Evolutionary conservation across 2,329 filamentous ascomycete genomes (phyloP).

Genomic region (Fusarium brachygibbosum): DNA sequence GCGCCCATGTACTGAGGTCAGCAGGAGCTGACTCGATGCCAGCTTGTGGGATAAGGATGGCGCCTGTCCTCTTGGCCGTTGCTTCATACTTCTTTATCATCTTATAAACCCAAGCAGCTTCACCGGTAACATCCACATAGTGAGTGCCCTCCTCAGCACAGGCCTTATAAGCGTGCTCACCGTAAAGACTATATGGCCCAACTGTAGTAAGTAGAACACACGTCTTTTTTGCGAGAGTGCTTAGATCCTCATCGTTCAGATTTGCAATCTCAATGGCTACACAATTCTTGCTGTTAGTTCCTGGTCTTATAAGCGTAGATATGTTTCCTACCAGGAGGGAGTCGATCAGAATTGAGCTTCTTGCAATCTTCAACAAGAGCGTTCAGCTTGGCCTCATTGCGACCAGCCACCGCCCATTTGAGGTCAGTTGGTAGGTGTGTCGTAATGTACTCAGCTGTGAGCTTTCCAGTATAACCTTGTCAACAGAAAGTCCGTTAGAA

Average conservation of each 20-base stretch:
- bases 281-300: background rate
- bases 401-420: slow-evolving; percentile 90
- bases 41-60: slow-evolving; percentile 71
- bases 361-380: slow-evolving; percentile 76
- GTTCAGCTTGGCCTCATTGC: slow-evolving; percentile 81
- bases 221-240: slow-evolving; percentile 67
- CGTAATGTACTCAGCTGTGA: slow-evolving; percentile 81
- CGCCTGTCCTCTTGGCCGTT: slow-evolving; percentile 66
- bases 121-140: slow-evolving; percentile 74
- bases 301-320: background rate
- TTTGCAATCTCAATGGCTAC: slow-evolving; percentile 66
- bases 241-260: slow-evolving; percentile 62
- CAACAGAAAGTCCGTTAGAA: background rate
- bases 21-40: slow-evolving; percentile 73
- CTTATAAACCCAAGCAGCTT: slow-evolving; percentile 67
- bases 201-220: slow-evolving; percentile 70
- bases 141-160: slow-evolving; percentile 74
- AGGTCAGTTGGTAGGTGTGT: slow-evolving; percentile 78
- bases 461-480: slow-evolving; percentile 84
- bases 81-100: slow-evolving; percentile 73
- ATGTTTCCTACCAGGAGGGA: slow-evolving; percentile 71
- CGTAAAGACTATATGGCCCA: slow-evolving; percentile 69
- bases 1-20: slow-evolving; percentile 69
- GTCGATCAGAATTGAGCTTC: slow-evolving; percentile 75
- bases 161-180: slow-evolving; percentile 71